A percentile compares a stretch with the other conserved stretches of the same genome.
These are phyloP conservation scores for Naematelia aurantialba DNA, from an alignment of 768 basidiomycete genomes.

Conservation along the genomic window DNA sequence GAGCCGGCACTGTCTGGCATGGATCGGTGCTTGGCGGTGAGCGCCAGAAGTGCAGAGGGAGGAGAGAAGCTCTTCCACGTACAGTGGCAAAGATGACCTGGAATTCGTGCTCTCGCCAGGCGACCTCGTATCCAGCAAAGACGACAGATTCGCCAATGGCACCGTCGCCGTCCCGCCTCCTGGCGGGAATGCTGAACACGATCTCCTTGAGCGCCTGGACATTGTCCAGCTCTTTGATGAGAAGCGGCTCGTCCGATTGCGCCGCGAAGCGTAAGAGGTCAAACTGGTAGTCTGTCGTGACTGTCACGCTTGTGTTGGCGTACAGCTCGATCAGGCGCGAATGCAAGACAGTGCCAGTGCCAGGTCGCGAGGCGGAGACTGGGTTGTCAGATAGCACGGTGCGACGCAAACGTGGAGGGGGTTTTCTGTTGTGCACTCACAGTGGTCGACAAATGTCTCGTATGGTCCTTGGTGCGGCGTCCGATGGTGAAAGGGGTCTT, in stretches of 20 bases:
- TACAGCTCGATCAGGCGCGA: constrained; percentile 15
- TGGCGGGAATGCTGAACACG: constrained; percentile 13
- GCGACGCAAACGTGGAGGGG: neutral
- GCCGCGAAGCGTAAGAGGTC: constrained; percentile 27
- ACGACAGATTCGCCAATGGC: constrained; percentile 7
- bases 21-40: too few species aligned
- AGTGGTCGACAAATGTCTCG: constrained; percentile 17
- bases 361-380: constrained; percentile 23
- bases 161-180: constrained; percentile 34
- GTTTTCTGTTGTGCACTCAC: constrained; percentile 10
- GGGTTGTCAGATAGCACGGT: neutral
- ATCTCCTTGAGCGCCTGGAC: constrained; percentile 19
- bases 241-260: constrained; percentile 5
- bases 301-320: constrained; percentile 23
- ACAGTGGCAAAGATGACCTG: constrained; percentile 28
- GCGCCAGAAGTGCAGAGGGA: too few species aligned
- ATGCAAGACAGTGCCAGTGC: constrained; percentile 24
- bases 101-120: constrained; percentile 28
- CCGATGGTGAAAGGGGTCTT: neutral
- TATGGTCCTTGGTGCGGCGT: neutral
- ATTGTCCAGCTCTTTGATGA: constrained; percentile 25
- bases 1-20: too few species aligned
- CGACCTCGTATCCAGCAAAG: constrained; percentile 32
- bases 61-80: constrained; percentile 6
- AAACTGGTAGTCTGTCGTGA: constrained; percentile 28